Evolutionary conservation across 2,329 filamentous ascomycete species (phyloP).

Genomic region (Colletotrichum sp.): DNA sequence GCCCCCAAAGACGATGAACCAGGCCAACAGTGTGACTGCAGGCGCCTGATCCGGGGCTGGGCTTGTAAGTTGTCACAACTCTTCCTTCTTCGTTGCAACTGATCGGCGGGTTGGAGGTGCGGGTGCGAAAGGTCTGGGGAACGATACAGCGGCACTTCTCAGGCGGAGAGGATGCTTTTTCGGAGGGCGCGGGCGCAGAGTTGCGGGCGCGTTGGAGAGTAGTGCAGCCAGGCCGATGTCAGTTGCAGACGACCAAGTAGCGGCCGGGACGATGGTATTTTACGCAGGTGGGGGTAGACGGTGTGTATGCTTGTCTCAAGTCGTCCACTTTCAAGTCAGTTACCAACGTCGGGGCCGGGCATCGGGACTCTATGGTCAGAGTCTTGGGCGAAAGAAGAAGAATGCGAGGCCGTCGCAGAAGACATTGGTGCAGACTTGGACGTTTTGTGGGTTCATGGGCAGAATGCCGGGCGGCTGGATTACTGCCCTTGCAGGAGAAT

Average conservation of each 20-base stretch:
- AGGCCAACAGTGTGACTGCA: not conserved
- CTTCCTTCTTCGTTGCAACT: not conserved
- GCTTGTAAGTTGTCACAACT: not conserved
- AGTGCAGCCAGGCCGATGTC: not conserved
- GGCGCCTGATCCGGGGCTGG: not conserved
- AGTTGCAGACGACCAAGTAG: not conserved
- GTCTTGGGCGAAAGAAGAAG: not conserved
- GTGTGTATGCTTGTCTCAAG: not conserved
- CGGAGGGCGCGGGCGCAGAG: conserved; percentile 11
- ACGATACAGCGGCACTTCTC: not conserved
- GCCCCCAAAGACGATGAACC: not conserved
- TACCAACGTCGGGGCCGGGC: not conserved
- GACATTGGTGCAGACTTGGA: not conserved
- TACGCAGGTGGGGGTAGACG: not conserved
- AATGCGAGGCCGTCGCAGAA: not conserved
- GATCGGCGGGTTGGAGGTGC: not conserved
- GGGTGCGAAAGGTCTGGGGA: not conserved
- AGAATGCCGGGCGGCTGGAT: not conserved
- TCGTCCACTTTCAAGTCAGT: not conserved
- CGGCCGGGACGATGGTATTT: not conserved
- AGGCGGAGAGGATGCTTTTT: not conserved
- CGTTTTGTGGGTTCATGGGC: not conserved
- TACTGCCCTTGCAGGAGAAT: not conserved
- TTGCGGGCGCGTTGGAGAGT: conserved; percentile 5
- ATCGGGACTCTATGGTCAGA: not conserved